Base-by-base conservation (phyloP, 2,329 filamentous ascomycete genomes). In the Cephalotrichum gorgonifer region DNA sequence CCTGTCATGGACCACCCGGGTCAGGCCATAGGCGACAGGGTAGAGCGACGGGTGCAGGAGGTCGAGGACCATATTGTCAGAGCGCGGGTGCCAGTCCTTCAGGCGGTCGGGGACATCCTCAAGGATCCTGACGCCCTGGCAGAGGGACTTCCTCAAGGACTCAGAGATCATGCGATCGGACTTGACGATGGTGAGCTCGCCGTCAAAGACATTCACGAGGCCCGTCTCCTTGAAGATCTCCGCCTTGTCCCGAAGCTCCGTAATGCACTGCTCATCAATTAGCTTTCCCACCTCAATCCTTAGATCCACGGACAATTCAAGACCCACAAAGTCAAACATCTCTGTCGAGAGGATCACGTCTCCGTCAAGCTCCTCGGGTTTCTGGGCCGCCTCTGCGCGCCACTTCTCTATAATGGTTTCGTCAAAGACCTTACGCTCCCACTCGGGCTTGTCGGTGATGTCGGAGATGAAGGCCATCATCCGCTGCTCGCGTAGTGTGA, bases 21-120 rank as follows among this genome's bases (percentile, higher is more conserved):
- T 71, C 15, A 62, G 60, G 0, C 75, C 76, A 54, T 78, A 80
- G 2, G 78, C 58, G 0, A 85, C 60, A 0, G 81, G 79, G 54
- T 73, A 85, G 7, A 85, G 64, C 0, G 79, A 85, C 1, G 81
- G 80, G 54, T 85, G 74, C 5, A 85, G 70, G 2, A 85, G 63
- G 56, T 86, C 75, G 1, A 81, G 70, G 2, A 86, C 79, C 51
- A 71, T 72, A 1, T 65, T 60, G 28, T 78, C 64, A 1, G 75
- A 79, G 2, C 72, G 66, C 0, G 81, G 81, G 59, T 85, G 78
- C 72, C 75, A 86, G 59, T 84, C 81, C 53, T 75, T 73, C 30
- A 66, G 45, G 0, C 63, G 49, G 6, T 75, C 71, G 0, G 74
- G 71, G 1, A 75, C 66, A 17, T 74, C 60, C 51, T 83, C 73